Conservation (phyloP, 345 rosid genomes). For the Aegle marmelos region DNA sequence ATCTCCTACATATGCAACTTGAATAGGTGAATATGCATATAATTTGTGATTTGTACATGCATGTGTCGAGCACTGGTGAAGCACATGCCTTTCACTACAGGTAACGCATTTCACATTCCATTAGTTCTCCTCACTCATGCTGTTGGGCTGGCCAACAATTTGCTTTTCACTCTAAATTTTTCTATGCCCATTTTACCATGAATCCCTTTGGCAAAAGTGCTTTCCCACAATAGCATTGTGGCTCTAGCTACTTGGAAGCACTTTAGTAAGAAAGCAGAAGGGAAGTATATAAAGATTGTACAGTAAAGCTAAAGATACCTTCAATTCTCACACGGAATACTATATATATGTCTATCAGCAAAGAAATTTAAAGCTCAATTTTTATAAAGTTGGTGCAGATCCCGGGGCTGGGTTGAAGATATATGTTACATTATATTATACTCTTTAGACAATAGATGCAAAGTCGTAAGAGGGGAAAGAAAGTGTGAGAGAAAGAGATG, state of each 20-base stretch:
- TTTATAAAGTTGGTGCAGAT: slow-evolving; percentile 13
- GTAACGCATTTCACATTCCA: not conserved
- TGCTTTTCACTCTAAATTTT: not conserved
- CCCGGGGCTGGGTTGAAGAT: slow-evolving; percentile 6
- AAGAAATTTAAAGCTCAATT: slow-evolving; percentile 13
- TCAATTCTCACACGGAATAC: slow-evolving; percentile 22
- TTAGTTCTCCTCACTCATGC: slow-evolving; percentile 1
- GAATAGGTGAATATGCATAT: not conserved
- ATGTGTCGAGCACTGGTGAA: slow-evolving; percentile 10
- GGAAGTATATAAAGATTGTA: slow-evolving; percentile 8
- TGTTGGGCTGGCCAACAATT: slow-evolving; percentile 11
- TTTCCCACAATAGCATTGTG: slow-evolving; percentile 10
- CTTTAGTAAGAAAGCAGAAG: slow-evolving; percentile 11
- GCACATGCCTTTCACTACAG: slow-evolving; percentile 6
- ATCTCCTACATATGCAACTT: not conserved
- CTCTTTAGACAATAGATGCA: slow-evolving; percentile 9
- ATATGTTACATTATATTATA: slow-evolving; percentile 5
- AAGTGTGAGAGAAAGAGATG: slow-evolving; percentile 13
- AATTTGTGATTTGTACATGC: not conserved
- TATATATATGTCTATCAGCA: slow-evolving; percentile 1
- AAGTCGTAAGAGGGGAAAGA: slow-evolving; percentile 9
- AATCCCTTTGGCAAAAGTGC: slow-evolving; percentile 1
- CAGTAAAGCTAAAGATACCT: slow-evolving; percentile 12
- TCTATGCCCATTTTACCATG: not conserved
- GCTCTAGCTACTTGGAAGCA: slow-evolving; percentile 7